Percentiles rank a stretch among this genome's conserved stretches.
Evolutionary conservation across 208 protist species (phyloP).

Genomic region (Hexamita inflata): DNA sequence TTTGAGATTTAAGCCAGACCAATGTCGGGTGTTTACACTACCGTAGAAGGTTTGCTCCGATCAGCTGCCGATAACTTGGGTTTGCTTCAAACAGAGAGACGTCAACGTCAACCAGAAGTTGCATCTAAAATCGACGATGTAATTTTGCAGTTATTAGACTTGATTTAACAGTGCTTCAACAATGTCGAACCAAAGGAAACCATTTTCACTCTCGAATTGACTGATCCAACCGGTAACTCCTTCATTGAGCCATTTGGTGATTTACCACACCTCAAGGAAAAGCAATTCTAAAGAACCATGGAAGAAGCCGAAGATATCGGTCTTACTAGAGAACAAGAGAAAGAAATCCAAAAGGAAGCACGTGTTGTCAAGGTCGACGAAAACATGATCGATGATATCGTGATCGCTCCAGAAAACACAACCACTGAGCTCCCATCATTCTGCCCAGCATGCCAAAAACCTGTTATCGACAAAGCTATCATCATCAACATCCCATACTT

Average conservation of each 20-base stretch:
- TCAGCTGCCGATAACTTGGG: conserved; percentile 37
- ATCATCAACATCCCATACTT: conserved; percentile 72
- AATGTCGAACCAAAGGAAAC: not conserved
- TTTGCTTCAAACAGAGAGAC: conserved; percentile 26
- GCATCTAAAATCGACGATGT: conserved; percentile 49
- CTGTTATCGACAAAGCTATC: conserved; percentile 43
- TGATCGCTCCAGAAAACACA: not conserved
- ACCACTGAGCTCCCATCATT: not conserved
- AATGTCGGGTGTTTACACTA: conserved; percentile 53
- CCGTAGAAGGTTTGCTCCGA: conserved; percentile 57
- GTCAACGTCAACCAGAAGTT: conserved; percentile 34
- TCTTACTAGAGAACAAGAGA: not conserved
- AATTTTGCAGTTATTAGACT: conserved; percentile 36
- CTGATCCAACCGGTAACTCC: conserved; percentile 60
- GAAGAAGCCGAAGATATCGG: conserved; percentile 38
- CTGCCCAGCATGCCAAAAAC: conserved; percentile 19
- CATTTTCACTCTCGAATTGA: conserved; percentile 54
- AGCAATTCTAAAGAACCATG: conserved; percentile 30
- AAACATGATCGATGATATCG: conserved; percentile 10
- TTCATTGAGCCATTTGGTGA: conserved; percentile 53
- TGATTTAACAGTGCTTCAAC: conserved; percentile 29
- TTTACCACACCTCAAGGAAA: conserved; percentile 35
- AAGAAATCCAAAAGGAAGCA: not conserved
- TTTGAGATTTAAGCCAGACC: conserved; percentile 66
- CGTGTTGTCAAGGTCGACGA: not conserved